phyloP scores from a whole-genome alignment of 1,284 basidiomycete genomes.

The Leccinum subspadiceum region DNA sequence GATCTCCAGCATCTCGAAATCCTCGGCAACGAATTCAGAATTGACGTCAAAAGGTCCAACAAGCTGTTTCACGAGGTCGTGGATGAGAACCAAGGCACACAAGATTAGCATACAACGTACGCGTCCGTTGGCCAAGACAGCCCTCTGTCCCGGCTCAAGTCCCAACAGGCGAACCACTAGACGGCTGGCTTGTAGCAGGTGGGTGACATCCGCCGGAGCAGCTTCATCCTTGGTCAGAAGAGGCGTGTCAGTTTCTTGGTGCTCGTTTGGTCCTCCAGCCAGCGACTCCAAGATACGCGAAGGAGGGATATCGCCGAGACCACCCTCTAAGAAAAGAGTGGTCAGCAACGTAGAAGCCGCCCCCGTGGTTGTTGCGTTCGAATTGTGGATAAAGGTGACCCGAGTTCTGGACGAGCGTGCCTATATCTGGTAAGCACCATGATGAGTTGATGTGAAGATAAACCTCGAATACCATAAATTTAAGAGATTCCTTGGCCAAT shows the following conservation, averaged over 20 bases:
- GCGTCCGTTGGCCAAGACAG: conserved; percentile 78
- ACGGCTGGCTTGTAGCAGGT: conserved; percentile 39
- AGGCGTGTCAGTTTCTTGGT: conserved; percentile 33
- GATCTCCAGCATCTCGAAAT: conserved; percentile 65
- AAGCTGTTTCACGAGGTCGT: conserved; percentile 42
- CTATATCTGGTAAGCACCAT: conserved; percentile 33
- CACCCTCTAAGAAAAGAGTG: conserved; percentile 14
- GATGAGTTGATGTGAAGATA: background rate
- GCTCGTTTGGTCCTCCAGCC: background rate
- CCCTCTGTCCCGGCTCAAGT: conserved; percentile 56
- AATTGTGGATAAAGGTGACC: conserved; percentile 67
- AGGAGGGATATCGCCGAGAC: conserved; percentile 16
- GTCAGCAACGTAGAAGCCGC: conserved; percentile 16
- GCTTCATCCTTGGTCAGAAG: conserved; percentile 41
- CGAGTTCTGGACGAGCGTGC: conserved; percentile 44
- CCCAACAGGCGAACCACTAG: conserved; percentile 52
- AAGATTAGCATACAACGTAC: conserved; percentile 41
- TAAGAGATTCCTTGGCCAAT: conserved; percentile 62
- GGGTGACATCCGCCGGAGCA: conserved; percentile 19
- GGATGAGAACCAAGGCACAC: background rate
- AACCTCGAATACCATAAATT: conserved; percentile 54
- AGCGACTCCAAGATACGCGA: conserved; percentile 21
- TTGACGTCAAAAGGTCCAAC: conserved; percentile 56
- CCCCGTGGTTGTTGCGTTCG: conserved; percentile 27
- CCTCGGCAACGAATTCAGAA: conserved; percentile 58